These are phyloP conservation scores for Epichloe elymi DNA, from an alignment of 2,329 filamentous ascomycete genomes.

Conservation along the genomic window DNA sequence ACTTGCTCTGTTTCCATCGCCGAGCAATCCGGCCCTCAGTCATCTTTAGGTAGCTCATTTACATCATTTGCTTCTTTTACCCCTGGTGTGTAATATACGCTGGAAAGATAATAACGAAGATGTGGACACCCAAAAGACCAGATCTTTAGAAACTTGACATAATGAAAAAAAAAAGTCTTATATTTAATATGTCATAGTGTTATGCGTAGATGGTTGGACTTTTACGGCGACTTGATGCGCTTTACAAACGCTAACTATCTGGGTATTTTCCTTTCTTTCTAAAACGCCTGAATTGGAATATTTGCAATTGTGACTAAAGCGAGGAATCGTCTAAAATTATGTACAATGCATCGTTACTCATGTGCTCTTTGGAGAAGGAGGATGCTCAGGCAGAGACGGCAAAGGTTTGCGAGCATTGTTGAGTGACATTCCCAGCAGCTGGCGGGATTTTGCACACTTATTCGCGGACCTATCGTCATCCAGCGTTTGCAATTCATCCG, in stretches of 20 bases:
- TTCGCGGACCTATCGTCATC: conserved; percentile 1
- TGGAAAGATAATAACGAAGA: not conserved
- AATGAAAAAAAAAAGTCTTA: not conserved
- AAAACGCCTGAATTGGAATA: not conserved
- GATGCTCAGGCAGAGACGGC: conserved; percentile 15
- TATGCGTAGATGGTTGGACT: not conserved
- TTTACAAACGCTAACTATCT: not conserved
- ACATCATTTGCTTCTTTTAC: not conserved
- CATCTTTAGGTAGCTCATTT: not conserved
- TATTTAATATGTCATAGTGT: not conserved
- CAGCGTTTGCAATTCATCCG: conserved; percentile 7
- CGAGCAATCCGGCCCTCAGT: not conserved
- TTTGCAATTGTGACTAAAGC: conserved; percentile 6
- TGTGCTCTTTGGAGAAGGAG: conserved; percentile 24
- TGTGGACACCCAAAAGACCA: not conserved
- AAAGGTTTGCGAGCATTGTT: conserved; percentile 27
- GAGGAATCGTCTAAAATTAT: not conserved
- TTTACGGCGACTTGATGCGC: not conserved
- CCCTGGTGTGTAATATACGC: not conserved
- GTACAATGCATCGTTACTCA: not conserved
- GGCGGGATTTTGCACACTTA: conserved; percentile 1
- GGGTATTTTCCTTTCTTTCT: not conserved
- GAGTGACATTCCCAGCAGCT: conserved; percentile 3
- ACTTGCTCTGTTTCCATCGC: not conserved
- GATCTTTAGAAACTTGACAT: not conserved